These are phyloP conservation scores for Septoria linicola DNA, from an alignment of 2,329 filamentous ascomycete species.

Conservation along the genomic window DNA sequence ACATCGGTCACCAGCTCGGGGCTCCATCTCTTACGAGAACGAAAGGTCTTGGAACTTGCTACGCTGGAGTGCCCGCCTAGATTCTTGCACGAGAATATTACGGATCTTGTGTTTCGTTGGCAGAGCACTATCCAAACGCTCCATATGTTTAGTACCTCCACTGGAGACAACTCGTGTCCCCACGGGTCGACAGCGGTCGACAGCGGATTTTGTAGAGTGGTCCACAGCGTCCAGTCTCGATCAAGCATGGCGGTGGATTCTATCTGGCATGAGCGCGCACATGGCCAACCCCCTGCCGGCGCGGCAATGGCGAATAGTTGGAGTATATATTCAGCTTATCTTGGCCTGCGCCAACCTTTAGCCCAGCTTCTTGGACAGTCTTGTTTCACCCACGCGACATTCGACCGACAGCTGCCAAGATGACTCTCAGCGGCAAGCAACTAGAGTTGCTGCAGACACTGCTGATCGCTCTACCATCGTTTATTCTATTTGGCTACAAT, in stretches of 20 bases:
- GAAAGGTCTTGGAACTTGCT: not conserved
- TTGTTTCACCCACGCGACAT: slow-evolving; percentile 7
- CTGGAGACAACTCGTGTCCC: slow-evolving; percentile 15
- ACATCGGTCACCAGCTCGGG: slow-evolving; percentile 12
- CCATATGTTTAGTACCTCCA: slow-evolving; percentile 9
- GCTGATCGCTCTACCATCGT: slow-evolving; percentile 43
- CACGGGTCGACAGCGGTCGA: slow-evolving; percentile 9
- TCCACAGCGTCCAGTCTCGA: slow-evolving; percentile 1
- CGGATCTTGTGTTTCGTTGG: not conserved
- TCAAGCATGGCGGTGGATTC: slow-evolving; percentile 4
- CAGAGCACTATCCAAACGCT: not conserved
- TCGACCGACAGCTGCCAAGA: slow-evolving; percentile 15
- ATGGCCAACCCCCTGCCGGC: slow-evolving; percentile 8
- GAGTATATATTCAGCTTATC: slow-evolving; percentile 11
- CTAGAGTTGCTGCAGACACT: slow-evolving; percentile 35
- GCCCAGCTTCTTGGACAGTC: slow-evolving; percentile 6
- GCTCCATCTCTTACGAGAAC: slow-evolving; percentile 2
- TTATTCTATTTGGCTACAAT: slow-evolving; percentile 55
- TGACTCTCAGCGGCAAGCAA: slow-evolving; percentile 27
- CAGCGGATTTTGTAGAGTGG: not conserved
- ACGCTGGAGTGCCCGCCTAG: not conserved
- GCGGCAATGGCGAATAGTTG: slow-evolving; percentile 2
- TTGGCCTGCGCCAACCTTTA: slow-evolving; percentile 13
- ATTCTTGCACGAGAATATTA: not conserved
- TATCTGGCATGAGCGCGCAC: slow-evolving; percentile 3